Base-by-base conservation (phyloP, 2,329 filamentous ascomycete species). In the Exophiala calicioides region DNA sequence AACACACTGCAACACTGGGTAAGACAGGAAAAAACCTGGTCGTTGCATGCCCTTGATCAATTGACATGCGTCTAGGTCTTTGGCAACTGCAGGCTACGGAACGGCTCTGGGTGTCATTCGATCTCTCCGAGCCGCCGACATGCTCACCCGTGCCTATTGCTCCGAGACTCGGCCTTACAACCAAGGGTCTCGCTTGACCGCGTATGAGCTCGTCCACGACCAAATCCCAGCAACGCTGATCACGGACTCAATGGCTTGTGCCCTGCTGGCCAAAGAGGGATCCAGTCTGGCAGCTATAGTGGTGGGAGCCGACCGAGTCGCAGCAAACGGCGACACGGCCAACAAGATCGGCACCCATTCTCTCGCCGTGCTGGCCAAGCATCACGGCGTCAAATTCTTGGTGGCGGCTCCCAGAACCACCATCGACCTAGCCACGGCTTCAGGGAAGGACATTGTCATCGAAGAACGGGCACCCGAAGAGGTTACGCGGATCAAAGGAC, bases 271-370 rank as follows among this genome's bases (percentile, higher is more conserved):
- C 49, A 68, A 48, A 62, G 44, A 75, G 16, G 69, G 76, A 27
- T 77, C 82, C 62, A 82, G 84, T 60, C 87, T 98, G 50, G 79
- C 82, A 4, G 91, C 90, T 4, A 88, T 98, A 40, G 85, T 98
- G 21, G 93, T 98, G 0, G 93, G 93, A 20, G 93, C 93, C 2
- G 93, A 98, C 66, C 82, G 93, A 46, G 93, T 98, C 10, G 93
- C 91, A 23, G 87, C 90, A 39, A 98, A 98, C 61, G 93, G 93
- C 21, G 93, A 98, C 70, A 97, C 93, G 0, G 93, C 93, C 45
- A 98, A 98, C 74, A 98, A 98, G 74, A 94, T 98, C 52, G 93
- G 93, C 40, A 98, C 93, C 0, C 97, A 98, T 66, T 80, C 85
- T 44, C 78, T 98, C 3, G 90, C 93, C 3, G 90, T 97, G n/a